Evolutionary conservation across 108 stramenopile species (phyloP), one percentile per base, ranked within the genome.

Genomic region (Nitzschia sp.): DNA sequence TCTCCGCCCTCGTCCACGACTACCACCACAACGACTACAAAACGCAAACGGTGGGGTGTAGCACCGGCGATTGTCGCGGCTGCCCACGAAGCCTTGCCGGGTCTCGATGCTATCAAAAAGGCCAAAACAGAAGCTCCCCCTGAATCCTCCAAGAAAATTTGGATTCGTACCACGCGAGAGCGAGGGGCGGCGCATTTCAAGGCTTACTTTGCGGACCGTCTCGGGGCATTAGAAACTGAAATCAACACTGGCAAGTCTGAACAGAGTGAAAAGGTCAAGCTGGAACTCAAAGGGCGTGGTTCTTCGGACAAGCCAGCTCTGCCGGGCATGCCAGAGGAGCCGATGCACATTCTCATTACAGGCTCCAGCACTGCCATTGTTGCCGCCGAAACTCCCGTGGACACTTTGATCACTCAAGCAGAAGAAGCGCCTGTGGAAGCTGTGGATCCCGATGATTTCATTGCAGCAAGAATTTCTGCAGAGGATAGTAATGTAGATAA

Each of bases 291-390:
- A 38, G 81, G 77, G 68, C 67, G 83, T 9, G 83, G 78, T 24
- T 58, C 75, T 6, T 45, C 69, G 24, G 36, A 58, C 66, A 74
- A 54, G 61, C 78, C 60, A 15, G 68, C 73, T 54, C 71, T 68
- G 42, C 82, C 65, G 68, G 89, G 83, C 29, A 76, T 80, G 24
- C 81, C 76, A 11, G 68, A 77, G 56, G 72, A 91, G 54, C 93
- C 93, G 5, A 58, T 94, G 47, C 90, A 94, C 47, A 78, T 94
- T 21, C 48, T 91, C 3, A 66, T 94, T 19, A 71, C 79, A 60
- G 93, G 88, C 33, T 54, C 78, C 23, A 75, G 79, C 6, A 72
- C 64, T 34, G 81, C 82, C 48, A 31, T 71, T 25, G 78, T 71
- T 25, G 68, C 74, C 27, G 90, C 90, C 19, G 89, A 85, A 26